These are phyloP conservation scores for Escovopsis sp. DNA, from an alignment of 2,329 filamentous ascomycete genomes.

Conservation along the genomic window DNA sequence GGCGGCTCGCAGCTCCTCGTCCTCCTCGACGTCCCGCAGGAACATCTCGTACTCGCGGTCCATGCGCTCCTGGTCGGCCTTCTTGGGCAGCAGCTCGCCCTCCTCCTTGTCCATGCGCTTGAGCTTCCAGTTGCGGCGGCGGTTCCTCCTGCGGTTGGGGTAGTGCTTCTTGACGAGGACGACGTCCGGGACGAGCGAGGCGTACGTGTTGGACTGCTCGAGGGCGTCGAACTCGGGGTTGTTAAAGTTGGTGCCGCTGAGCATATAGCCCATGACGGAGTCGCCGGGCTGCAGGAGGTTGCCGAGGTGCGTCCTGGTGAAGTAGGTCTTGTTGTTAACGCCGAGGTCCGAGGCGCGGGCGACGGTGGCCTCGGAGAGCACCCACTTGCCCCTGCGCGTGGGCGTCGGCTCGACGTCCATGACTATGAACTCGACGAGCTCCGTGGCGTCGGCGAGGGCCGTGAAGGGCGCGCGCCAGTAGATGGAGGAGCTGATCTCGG, in stretches of 20 bases:
- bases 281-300: slow-evolving; percentile 76
- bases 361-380: slow-evolving; percentile 76
- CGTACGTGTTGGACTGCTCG: slow-evolving; percentile 62
- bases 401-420: slow-evolving; percentile 83
- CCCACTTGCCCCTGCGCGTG: slow-evolving; percentile 62
- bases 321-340: slow-evolving; percentile 74
- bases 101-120: slow-evolving; percentile 88
- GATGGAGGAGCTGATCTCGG: slow-evolving; percentile 65
- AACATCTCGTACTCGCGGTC: slow-evolving; percentile 96
- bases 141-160: slow-evolving; percentile 65
- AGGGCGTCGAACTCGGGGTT: slow-evolving; percentile 71
- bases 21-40: slow-evolving; percentile 90
- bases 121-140: slow-evolving; percentile 79
- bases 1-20: slow-evolving; percentile 71
- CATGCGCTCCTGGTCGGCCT: slow-evolving; percentile 75
- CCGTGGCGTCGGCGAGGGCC: slow-evolving; percentile 67
- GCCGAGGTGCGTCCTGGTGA: slow-evolving; percentile 80
- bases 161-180: slow-evolving; percentile 96
- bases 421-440: slow-evolving; percentile 83
- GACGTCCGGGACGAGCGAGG: slow-evolving; percentile 74
- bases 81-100: slow-evolving; percentile 70
- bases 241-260: slow-evolving; percentile 87
- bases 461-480: slow-evolving; percentile 89
- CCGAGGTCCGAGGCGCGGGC: slow-evolving; percentile 78
- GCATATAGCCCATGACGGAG: slow-evolving; percentile 85